These are phyloP conservation scores for Malus asiatica DNA, from an alignment of 306 rosid species.

Conservation along the genomic window DNA sequence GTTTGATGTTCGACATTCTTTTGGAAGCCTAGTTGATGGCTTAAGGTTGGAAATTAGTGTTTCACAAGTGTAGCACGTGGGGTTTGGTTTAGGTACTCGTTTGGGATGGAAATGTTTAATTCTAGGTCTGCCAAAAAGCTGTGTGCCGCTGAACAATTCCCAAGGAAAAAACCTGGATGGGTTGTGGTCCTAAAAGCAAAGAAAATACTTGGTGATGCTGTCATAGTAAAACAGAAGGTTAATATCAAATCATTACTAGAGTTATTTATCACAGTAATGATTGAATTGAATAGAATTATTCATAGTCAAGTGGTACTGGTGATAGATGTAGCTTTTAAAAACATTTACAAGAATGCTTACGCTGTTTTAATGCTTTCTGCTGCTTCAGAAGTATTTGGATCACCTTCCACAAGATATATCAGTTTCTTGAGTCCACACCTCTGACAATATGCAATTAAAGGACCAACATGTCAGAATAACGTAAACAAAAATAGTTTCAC, in stretches of 20 bases:
- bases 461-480: constrained; percentile 16
- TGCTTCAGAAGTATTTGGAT: constrained; percentile 87
- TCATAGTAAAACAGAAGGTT: not conserved
- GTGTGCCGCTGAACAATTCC: not conserved
- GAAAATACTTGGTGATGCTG: not conserved
- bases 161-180: not conserved
- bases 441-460: constrained; percentile 36
- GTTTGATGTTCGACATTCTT: not conserved
- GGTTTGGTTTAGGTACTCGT: not conserved
- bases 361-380: constrained; percentile 97
- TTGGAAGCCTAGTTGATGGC: not conserved
- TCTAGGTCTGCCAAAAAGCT: not conserved
- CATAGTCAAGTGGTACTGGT: not conserved
- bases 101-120: not conserved
- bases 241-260: not conserved
- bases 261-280: not conserved
- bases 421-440: constrained; percentile 89
- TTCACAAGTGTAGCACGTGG: not conserved
- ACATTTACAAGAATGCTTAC: constrained; percentile 30
- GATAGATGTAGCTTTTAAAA: not conserved
- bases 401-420: constrained; percentile 97
- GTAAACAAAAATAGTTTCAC: not conserved
- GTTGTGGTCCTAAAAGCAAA: not conserved
- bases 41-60: not conserved
- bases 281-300: not conserved